phyloP scores from a whole-genome alignment of 768 basidiomycete genomes.

The Tylopilus sp. region DNA sequence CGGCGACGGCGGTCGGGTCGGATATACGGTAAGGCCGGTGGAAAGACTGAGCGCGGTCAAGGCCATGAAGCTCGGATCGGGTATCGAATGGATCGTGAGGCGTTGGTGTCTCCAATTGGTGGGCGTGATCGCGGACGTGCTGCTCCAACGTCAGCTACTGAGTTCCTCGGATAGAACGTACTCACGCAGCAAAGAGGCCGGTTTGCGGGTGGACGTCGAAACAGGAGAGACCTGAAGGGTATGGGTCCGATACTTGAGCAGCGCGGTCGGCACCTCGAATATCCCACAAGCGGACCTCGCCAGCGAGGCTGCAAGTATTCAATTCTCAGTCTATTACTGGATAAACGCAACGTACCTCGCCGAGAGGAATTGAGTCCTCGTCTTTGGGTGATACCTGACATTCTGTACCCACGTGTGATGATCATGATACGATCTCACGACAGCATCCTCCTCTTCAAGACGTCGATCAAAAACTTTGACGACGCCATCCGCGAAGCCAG shows the following conservation, averaged over 20 bases:
- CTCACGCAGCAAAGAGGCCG: constrained; percentile 70
- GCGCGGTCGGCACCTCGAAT: constrained; percentile 62
- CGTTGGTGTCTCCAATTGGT: constrained; percentile 67
- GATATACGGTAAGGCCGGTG: constrained; percentile 54
- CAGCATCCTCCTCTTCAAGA: constrained; percentile 76
- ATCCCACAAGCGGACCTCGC: constrained; percentile 92
- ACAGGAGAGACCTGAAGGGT: constrained; percentile 70
- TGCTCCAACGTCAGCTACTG: constrained; percentile 22
- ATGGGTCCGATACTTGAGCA: constrained; percentile 58
- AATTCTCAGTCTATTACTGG: neutral
- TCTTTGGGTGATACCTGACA: constrained; percentile 76
- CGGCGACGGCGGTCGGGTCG: constrained; percentile 55
- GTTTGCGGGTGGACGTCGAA: constrained; percentile 86
- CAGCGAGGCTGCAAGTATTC: constrained; percentile 63
- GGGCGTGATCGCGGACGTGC: constrained; percentile 58
- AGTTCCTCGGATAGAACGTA: neutral
- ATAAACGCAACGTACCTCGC: constrained; percentile 59
- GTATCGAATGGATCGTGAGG: constrained; percentile 56
- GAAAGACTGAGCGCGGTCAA: constrained; percentile 46
- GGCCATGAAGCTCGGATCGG: constrained; percentile 25
- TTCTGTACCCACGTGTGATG: constrained; percentile 92
- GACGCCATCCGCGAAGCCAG: constrained; percentile 89
- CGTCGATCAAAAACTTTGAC: constrained; percentile 91
- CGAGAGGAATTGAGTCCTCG: constrained; percentile 70
- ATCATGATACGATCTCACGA: constrained; percentile 71